Evolutionary conservation across 495 filamentous ascomycete species (phyloP), one percentile per base, ranked within the genome.

Genomic region (Podospora sp.): DNA sequence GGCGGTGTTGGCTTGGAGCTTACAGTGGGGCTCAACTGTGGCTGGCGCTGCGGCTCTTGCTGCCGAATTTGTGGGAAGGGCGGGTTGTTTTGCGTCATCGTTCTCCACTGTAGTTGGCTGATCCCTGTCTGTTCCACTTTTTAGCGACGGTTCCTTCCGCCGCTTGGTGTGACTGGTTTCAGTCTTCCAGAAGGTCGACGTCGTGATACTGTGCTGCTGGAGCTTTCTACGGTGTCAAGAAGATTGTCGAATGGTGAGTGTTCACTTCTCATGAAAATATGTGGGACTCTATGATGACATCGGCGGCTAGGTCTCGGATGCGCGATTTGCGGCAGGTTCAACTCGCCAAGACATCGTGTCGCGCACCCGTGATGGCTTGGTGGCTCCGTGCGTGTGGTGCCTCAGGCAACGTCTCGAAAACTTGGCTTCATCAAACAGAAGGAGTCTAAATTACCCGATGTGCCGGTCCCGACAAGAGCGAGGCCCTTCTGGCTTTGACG

Each of bases 1-100:
- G 29, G 52, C 14, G 21, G 35, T n/a, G 20, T 50, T 62, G 26
- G 25, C 35, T 59, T 55, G 52, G n/a, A 22, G 24, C 21, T 63
- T 63, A 40, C 26, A 21, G 60, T 50, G 60, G 60, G 21, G 60
- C 56, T 59, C 56, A 59, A 22, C 26, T 59, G 56, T 59, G 56
- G 24, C 56, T 59, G 56, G 52, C 52, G 40, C 40, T 46, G 40
- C 40, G 40, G 40, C 40, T 46, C 40, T 46, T 11, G 40, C 12
- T 14, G 40, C 40, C 40, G 40, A 46, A 46, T 8, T 33, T 46
- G 40, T 6, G 40, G 12, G 4, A 18, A 36, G 5, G 33, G 33
- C 12, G 33, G 33, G 33, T n/a, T 36, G 12, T 6, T 6, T 55
- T 55, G 52, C 56, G 56, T 59, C 56, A 59, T 59, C 6, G 26